These are phyloP conservation scores for Verticillium dahliae DNA, from an alignment of 2,329 filamentous ascomycete species.

Conservation along the genomic window DNA sequence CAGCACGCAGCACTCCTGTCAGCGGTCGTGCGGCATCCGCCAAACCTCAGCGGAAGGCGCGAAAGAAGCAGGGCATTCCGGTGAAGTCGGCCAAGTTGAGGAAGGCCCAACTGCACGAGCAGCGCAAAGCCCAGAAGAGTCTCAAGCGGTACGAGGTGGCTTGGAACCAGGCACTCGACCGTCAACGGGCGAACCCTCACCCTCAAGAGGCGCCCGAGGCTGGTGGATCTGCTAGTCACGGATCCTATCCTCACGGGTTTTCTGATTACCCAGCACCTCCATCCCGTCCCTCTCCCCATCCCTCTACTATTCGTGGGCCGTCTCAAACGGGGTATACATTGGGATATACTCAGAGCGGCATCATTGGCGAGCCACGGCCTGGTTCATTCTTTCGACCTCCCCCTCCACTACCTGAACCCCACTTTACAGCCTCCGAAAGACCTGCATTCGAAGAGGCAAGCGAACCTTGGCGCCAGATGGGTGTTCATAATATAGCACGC, in stretches of 20 bases:
- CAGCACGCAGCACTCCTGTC: neutral
- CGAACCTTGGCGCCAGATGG: neutral
- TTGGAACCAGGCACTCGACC: conserved; percentile 6
- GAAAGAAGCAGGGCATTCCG: neutral
- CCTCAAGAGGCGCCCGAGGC: neutral
- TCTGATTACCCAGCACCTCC: conserved; percentile 1
- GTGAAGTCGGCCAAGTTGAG: neutral
- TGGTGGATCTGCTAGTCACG: conserved; percentile 7
- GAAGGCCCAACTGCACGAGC: neutral
- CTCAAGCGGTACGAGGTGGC: conserved; percentile 11
- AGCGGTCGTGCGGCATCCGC: neutral
- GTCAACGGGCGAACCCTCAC: neutral
- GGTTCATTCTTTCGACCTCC: neutral
- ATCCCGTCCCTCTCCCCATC: neutral
- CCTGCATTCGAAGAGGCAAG: neutral
- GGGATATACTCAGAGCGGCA: neutral
- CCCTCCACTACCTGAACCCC: neutral
- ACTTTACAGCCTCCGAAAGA: neutral
- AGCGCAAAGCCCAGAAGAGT: conserved; percentile 5
- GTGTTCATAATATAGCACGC: neutral
- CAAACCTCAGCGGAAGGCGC: neutral
- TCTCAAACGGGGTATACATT: neutral
- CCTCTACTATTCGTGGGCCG: neutral
- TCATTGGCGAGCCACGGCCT: neutral
- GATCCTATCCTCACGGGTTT: conserved; percentile 3